Conservation (phyloP, 768 basidiomycete genomes). For the Kwoniella dendrophila region DNA sequence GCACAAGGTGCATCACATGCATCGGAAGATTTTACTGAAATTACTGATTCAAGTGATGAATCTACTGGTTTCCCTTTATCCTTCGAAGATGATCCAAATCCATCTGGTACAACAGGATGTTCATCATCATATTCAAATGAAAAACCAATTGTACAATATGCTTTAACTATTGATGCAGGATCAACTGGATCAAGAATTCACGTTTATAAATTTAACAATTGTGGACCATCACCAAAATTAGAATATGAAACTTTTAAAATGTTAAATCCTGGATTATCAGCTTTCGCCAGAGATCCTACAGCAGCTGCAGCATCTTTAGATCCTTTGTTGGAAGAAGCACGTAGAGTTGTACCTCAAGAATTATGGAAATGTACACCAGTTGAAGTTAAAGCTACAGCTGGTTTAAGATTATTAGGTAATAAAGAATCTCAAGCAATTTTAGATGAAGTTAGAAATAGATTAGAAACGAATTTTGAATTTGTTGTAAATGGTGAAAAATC, state of each 20-base stretch:
- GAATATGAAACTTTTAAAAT: constrained; percentile 93
- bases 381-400: constrained; percentile 91
- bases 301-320: constrained; percentile 80
- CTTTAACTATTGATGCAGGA: constrained; percentile 96
- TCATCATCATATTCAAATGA: constrained; percentile 61
- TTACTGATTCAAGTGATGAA: constrained; percentile 31
- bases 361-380: constrained; percentile 77
- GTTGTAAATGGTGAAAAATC: constrained; percentile 61
- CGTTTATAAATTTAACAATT: constrained; percentile 97
- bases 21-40: constrained; percentile 46
- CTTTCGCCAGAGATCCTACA: constrained; percentile 63
- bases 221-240: constrained; percentile 70
- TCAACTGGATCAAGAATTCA: constrained; percentile 97
- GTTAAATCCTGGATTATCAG: constrained; percentile 76
- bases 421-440: constrained; percentile 71
- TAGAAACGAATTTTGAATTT: constrained; percentile 71
- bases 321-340: constrained; percentile 75
- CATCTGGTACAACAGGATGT: constrained; percentile 72
- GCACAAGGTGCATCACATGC: constrained; percentile 37
- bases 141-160: constrained; percentile 77
- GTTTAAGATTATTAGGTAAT: constrained; percentile 71
- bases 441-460: constrained; percentile 66
- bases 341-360: constrained; percentile 70
- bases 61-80: constrained; percentile 56
- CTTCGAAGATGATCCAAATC: constrained; percentile 74